Conservation (phyloP, 345 rosid genomes). For the Gynandropsis gynandra region DNA sequence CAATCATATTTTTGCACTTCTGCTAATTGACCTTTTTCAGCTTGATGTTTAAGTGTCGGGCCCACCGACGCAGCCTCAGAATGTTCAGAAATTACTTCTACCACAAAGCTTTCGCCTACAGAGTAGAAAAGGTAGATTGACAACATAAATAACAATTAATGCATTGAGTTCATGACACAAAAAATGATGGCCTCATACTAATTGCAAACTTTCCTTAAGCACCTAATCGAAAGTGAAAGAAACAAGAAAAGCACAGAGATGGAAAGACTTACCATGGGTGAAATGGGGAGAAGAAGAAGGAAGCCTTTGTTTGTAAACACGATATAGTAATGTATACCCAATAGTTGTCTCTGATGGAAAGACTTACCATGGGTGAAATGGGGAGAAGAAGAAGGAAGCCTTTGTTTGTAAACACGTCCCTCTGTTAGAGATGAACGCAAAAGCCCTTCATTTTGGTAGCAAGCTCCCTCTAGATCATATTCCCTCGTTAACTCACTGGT, state of each 20-base stretch:
- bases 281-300: too few relatives aligned
- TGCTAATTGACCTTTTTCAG: slow-evolving; percentile 26
- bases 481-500: slow-evolving; percentile 46
- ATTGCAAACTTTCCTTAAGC: slow-evolving; percentile 1
- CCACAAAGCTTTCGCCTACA: slow-evolving; percentile 58
- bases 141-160: slow-evolving; percentile 6
- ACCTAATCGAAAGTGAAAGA: too few relatives aligned
- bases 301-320: too few relatives aligned
- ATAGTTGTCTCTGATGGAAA: slow-evolving; percentile 9
- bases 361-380: slow-evolving; percentile 38
- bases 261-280: too few relatives aligned
- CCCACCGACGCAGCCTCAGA: slow-evolving; percentile 49
- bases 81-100: slow-evolving; percentile 51
- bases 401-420: slow-evolving; percentile 60
- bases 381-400: slow-evolving; percentile 48
- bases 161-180: slow-evolving; percentile 12
- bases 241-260: too few relatives aligned
- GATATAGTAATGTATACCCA: background rate
- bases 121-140: slow-evolving; percentile 12
- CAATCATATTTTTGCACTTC: slow-evolving; percentile 35
- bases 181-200: background rate
- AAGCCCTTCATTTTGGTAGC: slow-evolving; percentile 52
- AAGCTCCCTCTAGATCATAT: slow-evolving; percentile 67
- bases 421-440: slow-evolving; percentile 38
- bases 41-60: slow-evolving; percentile 54